Conservation (phyloP, 495 filamentous ascomycete species). For the Neurospora sp. region DNA sequence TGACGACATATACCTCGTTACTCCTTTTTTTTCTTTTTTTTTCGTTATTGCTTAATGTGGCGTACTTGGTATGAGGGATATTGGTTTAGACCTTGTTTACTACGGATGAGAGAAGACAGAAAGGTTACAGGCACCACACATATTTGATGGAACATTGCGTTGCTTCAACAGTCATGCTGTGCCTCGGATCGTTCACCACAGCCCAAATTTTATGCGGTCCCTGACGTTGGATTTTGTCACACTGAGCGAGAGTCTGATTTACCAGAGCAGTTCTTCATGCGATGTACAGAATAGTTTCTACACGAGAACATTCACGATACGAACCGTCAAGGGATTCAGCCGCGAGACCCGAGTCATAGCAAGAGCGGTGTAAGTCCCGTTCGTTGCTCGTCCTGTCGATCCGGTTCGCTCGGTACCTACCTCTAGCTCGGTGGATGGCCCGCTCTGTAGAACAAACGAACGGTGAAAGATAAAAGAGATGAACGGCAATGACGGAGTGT, state of each 20-base stretch:
- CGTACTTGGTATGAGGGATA: conserved; percentile 6
- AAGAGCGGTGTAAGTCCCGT: background rate
- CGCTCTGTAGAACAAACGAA: background rate
- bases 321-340: background rate
- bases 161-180: background rate
- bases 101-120: background rate
- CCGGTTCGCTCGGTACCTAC: background rate
- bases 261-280: background rate
- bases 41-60: background rate
- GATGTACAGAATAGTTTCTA: background rate
- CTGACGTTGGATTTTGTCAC: background rate
- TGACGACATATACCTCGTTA: background rate
- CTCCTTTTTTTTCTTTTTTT: background rate
- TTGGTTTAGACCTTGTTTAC: background rate
- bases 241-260: background rate
- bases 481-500: background rate
- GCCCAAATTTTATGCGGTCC: background rate
- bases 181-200: background rate
- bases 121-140: background rate
- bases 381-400: background rate
- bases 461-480: background rate
- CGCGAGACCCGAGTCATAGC: background rate
- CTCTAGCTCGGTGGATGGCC: background rate
- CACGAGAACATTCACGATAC: background rate
- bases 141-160: background rate